Percentiles rank a stretch among this genome's conserved stretches.
Conservation (phyloP, 2,329 filamentous ascomycete genomes). For the Cladosporium oxysporum region DNA sequence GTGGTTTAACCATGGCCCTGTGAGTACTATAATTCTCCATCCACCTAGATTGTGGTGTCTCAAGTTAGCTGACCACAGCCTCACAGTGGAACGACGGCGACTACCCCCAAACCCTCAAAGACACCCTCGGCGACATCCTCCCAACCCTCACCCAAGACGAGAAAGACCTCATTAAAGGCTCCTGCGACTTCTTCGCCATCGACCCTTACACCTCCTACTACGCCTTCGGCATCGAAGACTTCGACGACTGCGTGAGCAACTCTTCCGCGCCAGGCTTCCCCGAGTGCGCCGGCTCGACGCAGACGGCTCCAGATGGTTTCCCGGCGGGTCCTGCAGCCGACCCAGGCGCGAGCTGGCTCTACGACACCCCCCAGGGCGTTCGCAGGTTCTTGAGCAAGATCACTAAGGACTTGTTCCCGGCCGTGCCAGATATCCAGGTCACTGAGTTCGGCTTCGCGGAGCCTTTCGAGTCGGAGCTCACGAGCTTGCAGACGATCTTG, state of each 20-base stretch:
- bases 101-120: constrained; percentile 43
- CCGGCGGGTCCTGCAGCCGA: constrained; percentile 46
- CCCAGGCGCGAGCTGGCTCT: constrained; percentile 38
- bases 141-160: constrained; percentile 37
- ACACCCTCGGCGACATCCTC: constrained; percentile 37
- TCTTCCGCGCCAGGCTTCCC: constrained; percentile 44
- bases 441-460: constrained; percentile 42
- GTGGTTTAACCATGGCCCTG: constrained; percentile 36
- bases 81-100: constrained; percentile 50
- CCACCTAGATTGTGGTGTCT: not conserved
- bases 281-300: constrained; percentile 41
- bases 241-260: constrained; percentile 45
- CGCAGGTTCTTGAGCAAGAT: constrained; percentile 40
- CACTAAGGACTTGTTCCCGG: constrained; percentile 44
- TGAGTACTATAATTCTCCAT: not conserved
- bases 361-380: constrained; percentile 39
- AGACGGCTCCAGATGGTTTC: constrained; percentile 44
- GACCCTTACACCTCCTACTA: constrained; percentile 39
- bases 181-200: constrained; percentile 40
- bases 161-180: constrained; percentile 35
- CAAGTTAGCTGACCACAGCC: constrained; percentile 24
- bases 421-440: constrained; percentile 41
- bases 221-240: constrained; percentile 29
- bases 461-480: constrained; percentile 36
- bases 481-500: constrained; percentile 32